Percentiles rank a stretch among this genome's conserved stretches.
Evolutionary conservation across 768 basidiomycete genomes (phyloP).

Genomic region (Auricularia auricula-judae): DNA sequence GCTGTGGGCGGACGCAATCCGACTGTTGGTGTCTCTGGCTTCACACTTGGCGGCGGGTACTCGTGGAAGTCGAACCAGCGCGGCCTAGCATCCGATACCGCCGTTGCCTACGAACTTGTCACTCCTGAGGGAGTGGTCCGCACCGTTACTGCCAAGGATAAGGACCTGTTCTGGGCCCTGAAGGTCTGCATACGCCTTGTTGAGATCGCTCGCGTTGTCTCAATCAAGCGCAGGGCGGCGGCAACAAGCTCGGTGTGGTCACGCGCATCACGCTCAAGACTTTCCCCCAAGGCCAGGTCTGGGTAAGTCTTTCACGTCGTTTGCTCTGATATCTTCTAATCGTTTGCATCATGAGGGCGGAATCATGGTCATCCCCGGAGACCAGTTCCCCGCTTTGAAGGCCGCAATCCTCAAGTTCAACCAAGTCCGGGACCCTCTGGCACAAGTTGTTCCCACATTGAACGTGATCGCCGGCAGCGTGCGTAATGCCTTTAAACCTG

Average conservation of each 20-base stretch:
- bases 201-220: background rate
- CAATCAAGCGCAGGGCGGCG: background rate
- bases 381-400: background rate
- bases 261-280: conserved; percentile 2
- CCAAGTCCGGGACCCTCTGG: background rate
- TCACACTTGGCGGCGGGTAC: conserved; percentile 16
- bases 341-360: background rate
- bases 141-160: background rate
- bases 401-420: background rate
- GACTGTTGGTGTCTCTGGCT: conserved; percentile 2
- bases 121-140: conserved; percentile 17
- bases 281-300: conserved; percentile 1
- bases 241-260: background rate
- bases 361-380: background rate
- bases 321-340: background rate
- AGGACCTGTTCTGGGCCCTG: conserved; percentile 5
- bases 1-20: background rate
- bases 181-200: background rate
- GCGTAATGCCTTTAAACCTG: background rate
- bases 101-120: conserved; percentile 19
- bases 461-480: background rate
- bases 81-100: conserved; percentile 24
- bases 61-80: conserved; percentile 22
- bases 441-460: background rate
- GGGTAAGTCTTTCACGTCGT: background rate